Percentiles rank a stretch among this genome's conserved stretches.
Evolutionary conservation across 345 rosid genomes (phyloP).

Genomic region (Leavenworthia alabamica): DNA sequence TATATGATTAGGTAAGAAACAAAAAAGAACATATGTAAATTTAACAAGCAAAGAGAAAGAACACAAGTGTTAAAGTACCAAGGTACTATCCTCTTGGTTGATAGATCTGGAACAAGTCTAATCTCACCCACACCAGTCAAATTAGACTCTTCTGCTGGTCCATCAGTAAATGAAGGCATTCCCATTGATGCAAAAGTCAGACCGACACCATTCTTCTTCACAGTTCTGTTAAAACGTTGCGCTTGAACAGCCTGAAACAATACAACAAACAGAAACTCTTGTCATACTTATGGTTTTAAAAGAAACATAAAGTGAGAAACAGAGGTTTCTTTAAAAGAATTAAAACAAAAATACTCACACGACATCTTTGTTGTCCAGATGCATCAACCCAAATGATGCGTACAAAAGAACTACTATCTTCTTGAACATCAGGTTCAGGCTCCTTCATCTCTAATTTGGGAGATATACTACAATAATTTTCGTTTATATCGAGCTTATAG

Average conservation of each 20-base stretch:
- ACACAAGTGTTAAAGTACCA: conserved; percentile 45
- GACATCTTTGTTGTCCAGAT: conserved; percentile 95
- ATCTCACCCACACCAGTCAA: conserved; percentile 81
- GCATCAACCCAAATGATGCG: conserved; percentile 87
- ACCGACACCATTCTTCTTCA: conserved; percentile 69
- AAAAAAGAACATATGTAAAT: background rate
- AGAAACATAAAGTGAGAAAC: background rate
- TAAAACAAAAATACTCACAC: conserved; percentile 42
- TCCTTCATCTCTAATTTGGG: conserved; percentile 20
- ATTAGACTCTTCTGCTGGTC: conserved; percentile 69
- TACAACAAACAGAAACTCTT: background rate
- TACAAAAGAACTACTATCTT: conserved; percentile 42
- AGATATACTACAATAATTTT: conserved; percentile 16
- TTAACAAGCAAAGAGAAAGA: background rate
- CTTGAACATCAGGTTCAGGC: conserved; percentile 23
- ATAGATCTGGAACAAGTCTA: conserved; percentile 80
- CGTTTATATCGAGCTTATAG: conserved; percentile 49
- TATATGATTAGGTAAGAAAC: background rate
- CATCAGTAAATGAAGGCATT: conserved; percentile 71
- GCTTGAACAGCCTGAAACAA: conserved; percentile 64
- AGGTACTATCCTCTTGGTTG: conserved; percentile 62
- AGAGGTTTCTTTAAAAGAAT: background rate
- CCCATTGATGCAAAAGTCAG: conserved; percentile 78
- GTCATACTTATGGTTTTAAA: background rate
- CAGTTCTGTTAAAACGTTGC: conserved; percentile 56